These are phyloP conservation scores for Lanmaoa pseudosensibilis DNA, from an alignment of 768 basidiomycete species.

Conservation along the genomic window DNA sequence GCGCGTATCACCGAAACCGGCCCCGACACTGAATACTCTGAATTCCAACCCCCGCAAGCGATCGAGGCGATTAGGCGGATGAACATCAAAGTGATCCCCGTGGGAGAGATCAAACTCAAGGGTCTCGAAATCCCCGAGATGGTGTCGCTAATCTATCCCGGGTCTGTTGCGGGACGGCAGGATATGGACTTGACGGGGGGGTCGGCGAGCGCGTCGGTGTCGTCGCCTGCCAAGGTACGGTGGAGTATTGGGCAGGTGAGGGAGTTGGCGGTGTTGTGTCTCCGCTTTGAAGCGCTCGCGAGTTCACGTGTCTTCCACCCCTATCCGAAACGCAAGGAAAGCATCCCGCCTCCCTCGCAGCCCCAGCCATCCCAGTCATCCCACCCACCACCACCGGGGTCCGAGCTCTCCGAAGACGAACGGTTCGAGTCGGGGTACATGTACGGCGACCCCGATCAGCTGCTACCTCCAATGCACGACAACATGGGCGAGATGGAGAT, in stretches of 20 bases:
- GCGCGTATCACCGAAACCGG: conserved; percentile 57
- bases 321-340: conserved; percentile 36
- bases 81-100: conserved; percentile 64
- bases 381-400: neutral
- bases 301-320: conserved; percentile 59
- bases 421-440: conserved; percentile 39
- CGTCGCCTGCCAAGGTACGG: conserved; percentile 44
- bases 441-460: conserved; percentile 58
- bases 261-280: conserved; percentile 67
- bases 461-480: conserved; percentile 69
- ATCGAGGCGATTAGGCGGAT: conserved; percentile 76
- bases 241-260: conserved; percentile 75
- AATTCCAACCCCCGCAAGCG: conserved; percentile 54
- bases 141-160: conserved; percentile 83
- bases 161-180: conserved; percentile 67
- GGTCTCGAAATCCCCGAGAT: conserved; percentile 90
- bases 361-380: conserved; percentile 6
- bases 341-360: conserved; percentile 15
- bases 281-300: conserved; percentile 78
- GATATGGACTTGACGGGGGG: conserved; percentile 45
- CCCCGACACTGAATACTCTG: conserved; percentile 60
- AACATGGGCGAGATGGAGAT: conserved; percentile 73
- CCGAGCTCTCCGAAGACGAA: conserved; percentile 24
- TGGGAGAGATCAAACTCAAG: conserved; percentile 92
- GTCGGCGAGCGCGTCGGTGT: conserved; percentile 9